These are phyloP conservation scores for Colletotrichum kahawae DNA, from an alignment of 2,329 filamentous ascomycete genomes.

Conservation along the genomic window DNA sequence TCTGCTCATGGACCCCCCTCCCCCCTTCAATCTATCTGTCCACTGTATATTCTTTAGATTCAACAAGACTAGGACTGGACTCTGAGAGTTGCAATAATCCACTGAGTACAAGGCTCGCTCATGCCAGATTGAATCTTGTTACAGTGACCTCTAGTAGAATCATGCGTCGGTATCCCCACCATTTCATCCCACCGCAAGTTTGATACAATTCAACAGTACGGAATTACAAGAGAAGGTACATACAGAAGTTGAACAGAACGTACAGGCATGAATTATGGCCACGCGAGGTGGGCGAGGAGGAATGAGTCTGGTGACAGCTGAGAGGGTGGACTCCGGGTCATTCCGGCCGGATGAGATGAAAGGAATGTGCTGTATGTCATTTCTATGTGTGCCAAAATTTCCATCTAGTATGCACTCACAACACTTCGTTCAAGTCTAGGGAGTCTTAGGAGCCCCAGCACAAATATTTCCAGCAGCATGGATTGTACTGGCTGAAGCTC, in stretches of 20 bases:
- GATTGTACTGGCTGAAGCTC: background rate
- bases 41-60: too few relatives aligned
- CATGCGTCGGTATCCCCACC: too few relatives aligned
- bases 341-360: background rate
- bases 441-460: background rate
- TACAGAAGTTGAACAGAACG: background rate
- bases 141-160: too few relatives aligned
- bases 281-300: background rate
- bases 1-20: too few relatives aligned
- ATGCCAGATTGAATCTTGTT: too few relatives aligned
- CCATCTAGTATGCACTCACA: background rate
- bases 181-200: too few relatives aligned
- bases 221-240: background rate
- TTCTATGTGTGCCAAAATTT: background rate
- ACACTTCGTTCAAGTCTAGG: background rate
- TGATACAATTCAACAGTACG: background rate
- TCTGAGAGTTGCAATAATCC: too few relatives aligned
- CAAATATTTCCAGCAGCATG: background rate
- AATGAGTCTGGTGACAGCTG: background rate
- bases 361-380: background rate
- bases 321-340: background rate
- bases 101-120: too few relatives aligned
- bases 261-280: accelerated
- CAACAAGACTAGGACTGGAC: too few relatives aligned
- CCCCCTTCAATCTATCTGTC: too few relatives aligned